Evolutionary conservation across 257 asterid genomes (phyloP).

Genomic region (Schizonepeta tenuifolia): DNA sequence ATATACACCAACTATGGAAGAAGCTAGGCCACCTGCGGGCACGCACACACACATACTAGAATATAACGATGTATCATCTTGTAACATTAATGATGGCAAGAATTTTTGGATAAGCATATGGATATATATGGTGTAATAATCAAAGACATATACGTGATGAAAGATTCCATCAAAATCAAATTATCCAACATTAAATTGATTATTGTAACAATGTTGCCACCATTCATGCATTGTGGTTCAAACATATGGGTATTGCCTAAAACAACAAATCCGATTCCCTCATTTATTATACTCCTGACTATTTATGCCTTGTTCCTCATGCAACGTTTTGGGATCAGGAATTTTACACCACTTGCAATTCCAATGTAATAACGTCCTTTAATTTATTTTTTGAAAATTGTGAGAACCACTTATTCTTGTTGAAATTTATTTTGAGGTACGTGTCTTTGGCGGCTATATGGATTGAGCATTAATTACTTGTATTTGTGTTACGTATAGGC

Average conservation of each 20-base stretch:
- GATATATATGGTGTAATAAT: slow-evolving; percentile 3
- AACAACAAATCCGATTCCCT: slow-evolving; percentile 23
- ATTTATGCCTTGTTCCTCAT: slow-evolving; percentile 38
- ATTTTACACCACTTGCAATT: not conserved
- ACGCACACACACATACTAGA: too few relatives aligned
- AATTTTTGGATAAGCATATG: not conserved
- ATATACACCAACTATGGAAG: too few relatives aligned
- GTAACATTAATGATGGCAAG: not conserved
- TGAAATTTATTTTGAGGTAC: slow-evolving; percentile 14
- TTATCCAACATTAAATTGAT: slow-evolving; percentile 26
- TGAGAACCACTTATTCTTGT: slow-evolving; percentile 14
- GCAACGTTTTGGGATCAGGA: slow-evolving; percentile 38
- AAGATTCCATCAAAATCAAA: slow-evolving; percentile 29
- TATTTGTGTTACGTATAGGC: not conserved
- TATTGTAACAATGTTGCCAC: slow-evolving; percentile 11
- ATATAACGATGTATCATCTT: not conserved
- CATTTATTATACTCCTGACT: slow-evolving; percentile 26
- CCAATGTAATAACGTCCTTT: not conserved
- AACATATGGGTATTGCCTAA: slow-evolving; percentile 1
- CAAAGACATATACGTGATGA: not conserved
- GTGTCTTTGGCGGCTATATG: slow-evolving; percentile 1
- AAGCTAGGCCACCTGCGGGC: too few relatives aligned
- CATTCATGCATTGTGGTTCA: slow-evolving; percentile 14
- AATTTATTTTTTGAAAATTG: not conserved
- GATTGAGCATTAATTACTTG: not conserved